Evolutionary conservation across 495 filamentous ascomycete species (phyloP), one percentile per base, ranked within the genome.

Genomic region (Cercophora newfieldiana): DNA sequence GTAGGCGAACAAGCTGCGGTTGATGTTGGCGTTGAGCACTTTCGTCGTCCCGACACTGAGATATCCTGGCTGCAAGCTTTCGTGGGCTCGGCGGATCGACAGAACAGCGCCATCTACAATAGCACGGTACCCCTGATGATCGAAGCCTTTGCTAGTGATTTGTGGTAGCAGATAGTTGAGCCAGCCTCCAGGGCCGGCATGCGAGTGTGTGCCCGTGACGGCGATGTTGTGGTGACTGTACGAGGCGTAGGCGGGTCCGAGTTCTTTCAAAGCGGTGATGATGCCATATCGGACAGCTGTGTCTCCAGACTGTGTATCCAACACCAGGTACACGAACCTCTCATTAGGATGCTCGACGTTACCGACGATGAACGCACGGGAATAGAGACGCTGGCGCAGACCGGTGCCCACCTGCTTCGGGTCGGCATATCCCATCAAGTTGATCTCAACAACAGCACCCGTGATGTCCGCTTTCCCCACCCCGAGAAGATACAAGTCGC

Each of bases 391-490:
- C 75, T 97, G 92, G 58, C 92, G 88, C 24, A 97, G 79, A 31
- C 94, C 94, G 49, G 88, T 87, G 25, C 94, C 94, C 59, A 89
- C 75, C 74, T 96, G 93, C n/a, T 81, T 83, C 19, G 87, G 74
- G 74, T 89, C 85, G 28, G 94, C 93, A 78, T 96, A 96, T 51
- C 93, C 92, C 73, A 80, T 77, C 66, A 83, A 81, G 72, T 81
- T 80, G 68, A 85, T 69, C 72, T 83, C 78, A 21, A 83, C 78
- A 26, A 82, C 83, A 8, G 87, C 93, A 74, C 95, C 95, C 31
- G 95, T 99, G 67, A 99, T 91, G 77, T 99, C 95, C 14, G 90
- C 94, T 72, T 96, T 97, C 22, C 95, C 95, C 7, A 93, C 91
- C 4, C 95, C 95, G n/a, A 99, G 73, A 7, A 96, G 77, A 68